phyloP scores from a whole-genome alignment of 2,329 filamentous ascomycete genomes.

The Furcasterigmium sp. region DNA sequence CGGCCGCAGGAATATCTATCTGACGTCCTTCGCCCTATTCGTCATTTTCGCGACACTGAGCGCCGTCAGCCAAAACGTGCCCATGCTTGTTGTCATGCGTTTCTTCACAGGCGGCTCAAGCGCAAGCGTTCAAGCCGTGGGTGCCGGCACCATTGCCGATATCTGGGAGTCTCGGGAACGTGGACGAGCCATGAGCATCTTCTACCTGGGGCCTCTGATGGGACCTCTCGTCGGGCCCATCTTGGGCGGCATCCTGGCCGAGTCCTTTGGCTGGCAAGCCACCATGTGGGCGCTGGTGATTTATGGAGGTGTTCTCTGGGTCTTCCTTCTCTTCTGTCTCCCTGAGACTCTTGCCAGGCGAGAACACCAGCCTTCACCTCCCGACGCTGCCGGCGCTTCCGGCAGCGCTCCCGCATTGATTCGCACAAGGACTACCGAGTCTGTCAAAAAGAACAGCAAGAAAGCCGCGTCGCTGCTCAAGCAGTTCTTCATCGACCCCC shows the following conservation, averaged over 20 bases:
- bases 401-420: slow-evolving; percentile 19
- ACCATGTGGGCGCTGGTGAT: slow-evolving; percentile 74
- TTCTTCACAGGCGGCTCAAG: slow-evolving; percentile 70
- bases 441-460: slow-evolving; percentile 52
- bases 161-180: slow-evolving; percentile 70
- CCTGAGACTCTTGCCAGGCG: slow-evolving; percentile 57
- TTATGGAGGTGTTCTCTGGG: slow-evolving; percentile 56
- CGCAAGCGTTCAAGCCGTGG: slow-evolving; percentile 76
- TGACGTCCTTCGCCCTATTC: slow-evolving; percentile 69
- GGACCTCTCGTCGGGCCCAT: slow-evolving; percentile 62
- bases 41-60: slow-evolving; percentile 64
- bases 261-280: slow-evolving; percentile 67
- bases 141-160: slow-evolving; percentile 78
- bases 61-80: slow-evolving; percentile 63
- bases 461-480: slow-evolving; percentile 48
- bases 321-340: slow-evolving; percentile 54
- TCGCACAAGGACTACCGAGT: slow-evolving; percentile 57
- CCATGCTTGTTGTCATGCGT: slow-evolving; percentile 74
- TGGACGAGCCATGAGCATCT: slow-evolving; percentile 75
- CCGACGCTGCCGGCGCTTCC: slow-evolving; percentile 4
- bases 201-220: slow-evolving; percentile 73
- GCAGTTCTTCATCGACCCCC: slow-evolving; percentile 64
- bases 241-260: slow-evolving; percentile 66
- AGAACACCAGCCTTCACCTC: slow-evolving; percentile 12
- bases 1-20: slow-evolving; percentile 73